Base-by-base conservation (phyloP, 2,329 filamentous ascomycete genomes). In the Nannizziopsis arthrosporioides region DNA sequence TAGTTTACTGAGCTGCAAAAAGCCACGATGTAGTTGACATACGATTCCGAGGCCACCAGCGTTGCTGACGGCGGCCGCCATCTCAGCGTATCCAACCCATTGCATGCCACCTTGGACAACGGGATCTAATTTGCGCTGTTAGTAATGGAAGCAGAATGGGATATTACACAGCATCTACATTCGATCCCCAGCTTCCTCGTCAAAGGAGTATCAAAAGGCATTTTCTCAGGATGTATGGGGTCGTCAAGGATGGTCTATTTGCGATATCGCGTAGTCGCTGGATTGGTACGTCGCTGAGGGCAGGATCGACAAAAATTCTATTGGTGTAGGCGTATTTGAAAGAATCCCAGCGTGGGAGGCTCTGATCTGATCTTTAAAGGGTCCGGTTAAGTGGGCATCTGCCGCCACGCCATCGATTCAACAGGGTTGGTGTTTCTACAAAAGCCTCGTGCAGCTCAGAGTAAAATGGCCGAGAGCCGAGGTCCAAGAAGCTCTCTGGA, bases 141-240 rank as follows among this genome's bases (percentile, higher is more conserved):
- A 44, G 43, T 31, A 30, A 27, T 9, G 22, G n/a, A n/a, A 10
- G 14, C 35, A 8, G 11, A 5, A 32, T 2, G 1, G 9, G 31
- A 4, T 11, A 15, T 27, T 7, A 9, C 2, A 19, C 10, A 31
- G 1, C 9, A 12, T 38, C 59, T 42, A 71, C 70, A 58, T 56
- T 61, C 57, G 51, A 73, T 73, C 54, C 78, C 78, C 55, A 82
- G 69, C 55, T 73, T 73, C 56, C 76, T 70, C 39, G 78, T 82
- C 43, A 82, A 71, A 53, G 73, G 75, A 42, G 78, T 82, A 57
- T 78, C 77, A 72, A 82, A 81, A 54, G 75, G 75, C 78, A 82
- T 82, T 32, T 49, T 63, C 51, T 5, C 18, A 27, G 8, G n/a
- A 10, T 8, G 27, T 9, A 37, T n/a, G 15, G 19, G 14, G 19